Evolutionary conservation across 768 basidiomycete genomes (phyloP).

Genomic region (Goffeauzyma gilvescens): DNA sequence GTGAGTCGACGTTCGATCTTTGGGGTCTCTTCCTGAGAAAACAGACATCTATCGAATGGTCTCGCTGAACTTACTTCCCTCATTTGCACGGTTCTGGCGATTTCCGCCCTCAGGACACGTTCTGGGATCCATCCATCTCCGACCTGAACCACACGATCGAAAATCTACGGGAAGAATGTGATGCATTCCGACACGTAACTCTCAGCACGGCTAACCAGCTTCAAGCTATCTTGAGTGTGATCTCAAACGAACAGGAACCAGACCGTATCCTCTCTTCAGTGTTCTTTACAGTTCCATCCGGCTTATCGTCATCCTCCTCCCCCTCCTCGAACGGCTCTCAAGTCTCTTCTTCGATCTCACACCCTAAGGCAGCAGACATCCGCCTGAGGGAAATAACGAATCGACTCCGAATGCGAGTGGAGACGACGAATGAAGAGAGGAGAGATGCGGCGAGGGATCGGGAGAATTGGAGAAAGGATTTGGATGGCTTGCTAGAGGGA

Average conservation of each 20-base stretch:
- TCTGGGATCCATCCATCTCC: constrained; percentile 22
- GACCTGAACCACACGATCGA: constrained; percentile 25
- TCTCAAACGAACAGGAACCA: constrained; percentile 14
- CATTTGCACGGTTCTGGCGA: too few relatives aligned
- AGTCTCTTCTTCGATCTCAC: constrained; percentile 23
- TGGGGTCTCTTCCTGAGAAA: neutral
- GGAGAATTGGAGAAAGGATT: constrained; percentile 4
- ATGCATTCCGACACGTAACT: constrained; percentile 30
- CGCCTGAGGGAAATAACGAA: constrained; percentile 19
- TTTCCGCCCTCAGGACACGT: constrained; percentile 7
- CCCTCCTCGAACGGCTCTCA: constrained; percentile 8
- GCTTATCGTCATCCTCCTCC: too few relatives aligned
- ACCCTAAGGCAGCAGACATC: constrained; percentile 23
- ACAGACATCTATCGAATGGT: too few relatives aligned
- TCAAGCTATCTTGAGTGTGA: constrained; percentile 16
- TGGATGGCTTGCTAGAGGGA: constrained; percentile 19
- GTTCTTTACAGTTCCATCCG: constrained; percentile 24
- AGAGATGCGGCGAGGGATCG: constrained; percentile 9
- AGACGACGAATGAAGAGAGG: constrained; percentile 15
- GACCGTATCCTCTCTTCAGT: constrained; percentile 18
- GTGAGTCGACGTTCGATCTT: neutral
- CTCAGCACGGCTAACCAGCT: constrained; percentile 25
- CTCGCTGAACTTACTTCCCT: neutral
- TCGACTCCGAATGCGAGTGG: constrained; percentile 14
- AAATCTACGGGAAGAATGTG: constrained; percentile 28